Base-by-base conservation (phyloP, 1,284 basidiomycete species). In the Ustilago crameri region DNA sequence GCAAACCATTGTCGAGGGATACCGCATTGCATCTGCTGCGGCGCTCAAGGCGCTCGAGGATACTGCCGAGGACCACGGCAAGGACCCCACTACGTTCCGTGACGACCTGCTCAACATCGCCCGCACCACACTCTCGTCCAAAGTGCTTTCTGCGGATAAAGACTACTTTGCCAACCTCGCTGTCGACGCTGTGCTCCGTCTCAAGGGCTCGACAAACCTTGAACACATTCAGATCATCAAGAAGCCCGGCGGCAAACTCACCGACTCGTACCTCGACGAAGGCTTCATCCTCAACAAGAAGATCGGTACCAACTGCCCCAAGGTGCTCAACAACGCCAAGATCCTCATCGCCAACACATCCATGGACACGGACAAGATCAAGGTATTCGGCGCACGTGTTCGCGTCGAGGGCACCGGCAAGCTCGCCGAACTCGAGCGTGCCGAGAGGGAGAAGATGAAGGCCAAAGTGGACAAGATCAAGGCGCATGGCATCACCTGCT, bases 181-280 rank as follows among this genome's bases (percentile, higher is more conserved):
- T 3, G 95, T 99, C 18, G 93, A 96, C 84, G 96, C 96, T 35
- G 96, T 99, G 1, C 87, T 98, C 52, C 88, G 96, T 40, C 85
- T 99, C 46, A 96, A 95, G 87, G 94, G 94, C 26, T 95, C 93
- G 35, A 95, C 93, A 56, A 92, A 98, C 86, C 87, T 99, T 24
- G 96, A 99, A 78, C 95, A 98, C 84, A 98, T 99, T 74, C 96
- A 99, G 85, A 92, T 98, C 85, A 99, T 98, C 87, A 99, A 99
- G 87, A 98, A 98, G 86, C 92, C 93, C 35, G 96, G 96, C 61
- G 96, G 96, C 63, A 98, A 98, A 86, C 88, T 99, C 70, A 96
- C 94, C 8, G 95, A 98, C 82, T 96, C 93, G 17, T 99, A 98
- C 86, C 89, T 99, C 45, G 95, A 97, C 82, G 95, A 98, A 86